A percentile compares a stretch with the other conserved stretches of the same genome.
These are phyloP conservation scores for Pseudogymnoascus sp. DNA, from an alignment of 2,329 filamentous ascomycete genomes.

Conservation along the genomic window DNA sequence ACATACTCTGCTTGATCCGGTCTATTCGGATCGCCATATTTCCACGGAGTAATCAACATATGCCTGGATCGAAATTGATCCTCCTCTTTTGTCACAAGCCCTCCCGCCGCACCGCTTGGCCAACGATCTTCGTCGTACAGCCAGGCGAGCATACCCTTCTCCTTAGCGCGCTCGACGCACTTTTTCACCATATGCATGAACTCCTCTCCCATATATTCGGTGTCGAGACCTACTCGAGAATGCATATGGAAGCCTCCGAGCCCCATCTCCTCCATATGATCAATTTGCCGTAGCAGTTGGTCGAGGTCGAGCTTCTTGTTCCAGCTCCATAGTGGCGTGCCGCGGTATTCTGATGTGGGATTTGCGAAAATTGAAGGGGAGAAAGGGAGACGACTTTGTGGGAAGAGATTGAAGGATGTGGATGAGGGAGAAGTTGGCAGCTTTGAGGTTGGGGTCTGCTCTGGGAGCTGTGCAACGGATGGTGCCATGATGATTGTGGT, in stretches of 20 bases:
- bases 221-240: conserved; percentile 27
- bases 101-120: conserved; percentile 26
- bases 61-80: conserved; percentile 24
- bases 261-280: conserved; percentile 26
- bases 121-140: conserved; percentile 28
- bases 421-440: not conserved
- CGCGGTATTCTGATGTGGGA: conserved; percentile 27
- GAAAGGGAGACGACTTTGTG: conserved; percentile 15
- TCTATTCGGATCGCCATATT: conserved; percentile 3
- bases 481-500: not conserved
- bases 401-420: not conserved
- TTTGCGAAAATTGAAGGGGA: conserved; percentile 22
- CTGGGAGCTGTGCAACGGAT: not conserved
- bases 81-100: conserved; percentile 22
- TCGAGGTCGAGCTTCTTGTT: conserved; percentile 24
- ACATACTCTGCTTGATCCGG: not conserved
- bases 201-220: conserved; percentile 27
- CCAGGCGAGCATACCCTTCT: conserved; percentile 27
- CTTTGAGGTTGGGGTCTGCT: not conserved
- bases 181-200: conserved; percentile 25
- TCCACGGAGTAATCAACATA: conserved; percentile 22
- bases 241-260: conserved; percentile 29
- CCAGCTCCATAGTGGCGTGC: conserved; percentile 27
- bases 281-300: conserved; percentile 26
- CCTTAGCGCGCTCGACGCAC: conserved; percentile 27